Conservation (phyloP, 2,329 filamentous ascomycete genomes). For the Monilinia vaccinii-corymbosi region DNA sequence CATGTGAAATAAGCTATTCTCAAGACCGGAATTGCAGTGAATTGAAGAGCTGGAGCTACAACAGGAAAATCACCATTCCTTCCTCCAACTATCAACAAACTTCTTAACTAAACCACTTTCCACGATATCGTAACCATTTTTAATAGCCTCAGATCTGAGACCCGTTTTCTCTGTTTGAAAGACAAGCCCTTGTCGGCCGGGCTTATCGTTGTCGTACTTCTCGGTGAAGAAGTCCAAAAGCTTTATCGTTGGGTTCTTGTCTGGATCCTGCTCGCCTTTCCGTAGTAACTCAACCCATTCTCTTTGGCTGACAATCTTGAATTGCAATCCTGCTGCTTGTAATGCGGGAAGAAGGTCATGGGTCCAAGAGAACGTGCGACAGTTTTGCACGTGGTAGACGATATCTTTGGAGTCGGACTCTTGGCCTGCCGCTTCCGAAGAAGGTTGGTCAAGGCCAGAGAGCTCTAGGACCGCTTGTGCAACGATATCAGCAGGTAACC, state of each 20-base stretch:
- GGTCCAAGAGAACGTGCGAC: slow-evolving; percentile 38
- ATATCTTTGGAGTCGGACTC: slow-evolving; percentile 15
- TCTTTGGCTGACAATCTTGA: slow-evolving; percentile 34
- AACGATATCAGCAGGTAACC: slow-evolving; percentile 39
- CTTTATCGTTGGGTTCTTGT: slow-evolving; percentile 43
- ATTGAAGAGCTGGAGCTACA: neutral
- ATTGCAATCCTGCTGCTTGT: slow-evolving; percentile 35
- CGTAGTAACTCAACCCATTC: slow-evolving; percentile 39
- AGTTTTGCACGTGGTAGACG: slow-evolving; percentile 45
- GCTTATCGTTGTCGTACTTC: slow-evolving; percentile 41
- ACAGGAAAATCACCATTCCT: slow-evolving; percentile 1
- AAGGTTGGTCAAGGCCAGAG: slow-evolving; percentile 16
- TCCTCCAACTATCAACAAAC: slow-evolving; percentile 31
- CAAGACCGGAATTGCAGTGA: neutral
- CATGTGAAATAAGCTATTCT: neutral
- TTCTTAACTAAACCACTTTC: slow-evolving; percentile 32
- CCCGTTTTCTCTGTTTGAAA: slow-evolving; percentile 33
- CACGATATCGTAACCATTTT: slow-evolving; percentile 31
- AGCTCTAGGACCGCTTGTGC: slow-evolving; percentile 35
- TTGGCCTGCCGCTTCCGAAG: neutral
- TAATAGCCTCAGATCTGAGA: slow-evolving; percentile 22
- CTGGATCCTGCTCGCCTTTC: slow-evolving; percentile 39
- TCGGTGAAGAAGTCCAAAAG: slow-evolving; percentile 41
- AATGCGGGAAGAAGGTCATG: slow-evolving; percentile 43
- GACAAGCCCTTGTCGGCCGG: slow-evolving; percentile 30